phyloP scores from a whole-genome alignment of 2,329 filamentous ascomycete genomes.

The Fusarium heterosporum region DNA sequence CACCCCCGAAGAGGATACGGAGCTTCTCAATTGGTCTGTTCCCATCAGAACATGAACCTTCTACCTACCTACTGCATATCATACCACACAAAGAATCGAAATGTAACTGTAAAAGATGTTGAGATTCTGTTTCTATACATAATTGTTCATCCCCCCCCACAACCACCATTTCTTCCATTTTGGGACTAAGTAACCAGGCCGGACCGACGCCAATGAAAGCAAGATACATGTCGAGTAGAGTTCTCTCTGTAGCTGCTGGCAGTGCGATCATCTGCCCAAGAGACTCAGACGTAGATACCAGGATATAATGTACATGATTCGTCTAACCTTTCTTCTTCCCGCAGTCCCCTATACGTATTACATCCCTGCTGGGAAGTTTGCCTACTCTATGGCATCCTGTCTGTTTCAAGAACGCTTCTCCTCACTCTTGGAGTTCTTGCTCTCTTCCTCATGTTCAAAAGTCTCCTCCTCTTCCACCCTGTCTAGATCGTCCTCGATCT shows the following conservation, averaged over 20 bases:
- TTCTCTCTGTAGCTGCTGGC: slow-evolving; percentile 38
- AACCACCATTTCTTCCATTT: slow-evolving; percentile 26
- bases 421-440: slow-evolving; percentile 27
- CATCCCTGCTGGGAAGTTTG: slow-evolving; percentile 21
- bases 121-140: slow-evolving; percentile 34
- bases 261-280: slow-evolving; percentile 32
- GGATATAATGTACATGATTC: slow-evolving; percentile 48
- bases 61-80: too few relatives aligned
- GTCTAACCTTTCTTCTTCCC: slow-evolving; percentile 37
- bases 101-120: not conserved
- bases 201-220: slow-evolving; percentile 40
- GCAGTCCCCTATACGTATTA: slow-evolving; percentile 32
- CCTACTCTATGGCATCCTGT: slow-evolving; percentile 6
- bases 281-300: slow-evolving; percentile 44
- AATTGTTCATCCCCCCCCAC: slow-evolving; percentile 5
- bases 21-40: too few relatives aligned
- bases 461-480: slow-evolving; percentile 53
- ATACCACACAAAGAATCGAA: not conserved
- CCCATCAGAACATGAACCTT: too few relatives aligned
- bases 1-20: too few relatives aligned
- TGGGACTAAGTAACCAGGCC: slow-evolving; percentile 36
- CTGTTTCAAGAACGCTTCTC: slow-evolving; percentile 39
- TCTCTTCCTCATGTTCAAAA: slow-evolving; percentile 48
- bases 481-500: slow-evolving; percentile 63
- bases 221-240: slow-evolving; percentile 45